Evolutionary conservation across 2,329 filamentous ascomycete species (phyloP), one percentile per base, ranked within the genome.

Genomic region (Scytalidium sp.): DNA sequence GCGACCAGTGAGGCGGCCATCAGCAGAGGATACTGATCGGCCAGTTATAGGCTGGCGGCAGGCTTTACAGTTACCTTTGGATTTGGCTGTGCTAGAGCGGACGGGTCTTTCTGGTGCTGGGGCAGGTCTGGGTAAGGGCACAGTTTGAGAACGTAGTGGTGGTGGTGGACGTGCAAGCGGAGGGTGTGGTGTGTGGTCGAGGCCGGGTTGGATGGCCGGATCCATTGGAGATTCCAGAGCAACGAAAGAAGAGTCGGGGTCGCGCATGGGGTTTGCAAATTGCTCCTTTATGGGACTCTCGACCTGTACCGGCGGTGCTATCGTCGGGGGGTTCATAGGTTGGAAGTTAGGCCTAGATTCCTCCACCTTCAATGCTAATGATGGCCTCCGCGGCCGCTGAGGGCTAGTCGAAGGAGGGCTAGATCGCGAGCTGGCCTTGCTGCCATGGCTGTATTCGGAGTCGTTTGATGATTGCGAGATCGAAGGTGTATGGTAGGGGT

Each of bases 1-100:
- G 55, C 91, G 86, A 9, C 94, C 94, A 0, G 90, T 96, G 20
- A 99, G 75, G 20, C 92, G 85, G 15, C 94, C 94, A 60, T 97
- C 94, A 1, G 91, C 91, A 13, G 91, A 96, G 27, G 93, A 96
- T 50, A 99, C 85, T 1, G 91, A 96, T 71, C 97, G 97, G 7
- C 41, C 32, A 41, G 83, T 81, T 60, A 99, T 97, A 6, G 79
- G 73, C 42, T 87, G 74, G 3, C 81, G 76, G 67, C 94, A 99
- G 1, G 89, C 88, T 62, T 90, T 89, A 73, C 94, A 99, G 54
- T 82, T 83, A 2, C 90, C 89, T 51, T 67, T 67, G 19, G 60
- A 55, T 51, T 67, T 67, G 19, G 60, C 54, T 13, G 59, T 54
- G 6, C 54, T 48, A 1, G 56, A 51, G 3, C 59, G 59, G 25